These are phyloP conservation scores for Oryza brachyantha DNA, from an alignment of 176 grass and related monocot species.

Conservation along the genomic window DNA sequence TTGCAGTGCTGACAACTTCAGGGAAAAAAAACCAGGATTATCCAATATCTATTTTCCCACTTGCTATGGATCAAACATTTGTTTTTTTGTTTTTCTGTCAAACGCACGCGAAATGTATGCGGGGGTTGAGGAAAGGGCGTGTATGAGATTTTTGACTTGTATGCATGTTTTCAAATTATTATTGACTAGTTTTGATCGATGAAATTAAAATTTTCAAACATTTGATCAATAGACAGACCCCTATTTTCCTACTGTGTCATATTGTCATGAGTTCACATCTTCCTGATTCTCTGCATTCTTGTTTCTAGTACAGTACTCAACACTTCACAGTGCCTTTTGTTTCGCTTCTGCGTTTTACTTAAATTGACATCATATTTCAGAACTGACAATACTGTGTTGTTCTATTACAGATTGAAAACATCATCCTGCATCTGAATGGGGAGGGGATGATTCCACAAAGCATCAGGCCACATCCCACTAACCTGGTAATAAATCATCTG, in stretches of 20 bases:
- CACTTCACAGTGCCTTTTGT: background rate
- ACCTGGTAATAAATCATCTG: slow-evolving; percentile 18
- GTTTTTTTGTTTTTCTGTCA: no score
- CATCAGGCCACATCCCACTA: background rate
- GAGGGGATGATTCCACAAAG: slow-evolving; percentile 19
- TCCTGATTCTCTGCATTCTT: background rate
- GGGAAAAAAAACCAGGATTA: no score
- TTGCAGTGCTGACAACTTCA: no score
- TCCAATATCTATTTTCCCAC: background rate
- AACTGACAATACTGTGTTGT: background rate
- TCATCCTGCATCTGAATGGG: slow-evolving; percentile 31
- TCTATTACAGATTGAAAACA: slow-evolving; percentile 39
- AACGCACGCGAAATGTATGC: no score
- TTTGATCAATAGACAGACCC: no score
- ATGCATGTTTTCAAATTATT: no score
- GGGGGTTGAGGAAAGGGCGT: no score
- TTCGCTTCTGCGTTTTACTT: background rate
- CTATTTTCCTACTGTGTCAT: background rate
- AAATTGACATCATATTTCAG: background rate
- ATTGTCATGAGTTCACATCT: background rate
- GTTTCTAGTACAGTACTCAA: background rate
- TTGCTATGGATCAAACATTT: no score
- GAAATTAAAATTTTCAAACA: no score
- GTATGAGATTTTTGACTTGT: no score
- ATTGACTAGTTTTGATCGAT: no score